Base-by-base conservation (phyloP, 345 rosid genomes). In the Clausena lansium region DNA sequence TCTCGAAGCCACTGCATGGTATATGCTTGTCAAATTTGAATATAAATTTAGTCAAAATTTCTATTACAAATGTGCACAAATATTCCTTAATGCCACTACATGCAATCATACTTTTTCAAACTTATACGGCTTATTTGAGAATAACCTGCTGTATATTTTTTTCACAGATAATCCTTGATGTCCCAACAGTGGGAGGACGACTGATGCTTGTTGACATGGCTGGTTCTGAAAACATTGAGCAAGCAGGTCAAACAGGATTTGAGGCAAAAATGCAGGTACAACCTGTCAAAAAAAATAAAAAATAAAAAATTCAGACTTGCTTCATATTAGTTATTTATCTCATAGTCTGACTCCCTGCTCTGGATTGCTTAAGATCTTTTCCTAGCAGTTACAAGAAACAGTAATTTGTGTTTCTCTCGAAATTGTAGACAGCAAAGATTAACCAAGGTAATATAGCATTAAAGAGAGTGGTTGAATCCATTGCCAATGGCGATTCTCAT, bases 171-270 rank as follows among this genome's bases (percentile, higher is more conserved):
- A 91, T 94, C 66, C 93, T 96, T 58, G 98, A 96, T 87, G 99
- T 94, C 32, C 99, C 99, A 22, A 91, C 98, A 0, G 97, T 96
- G 69, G 99, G 99, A 45, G 99, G 99, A 81, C 85, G 93, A 72
- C 83, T 96, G 73, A 94, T 96, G 99, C 98, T 96, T 60, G 99
- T 96, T 30, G 99, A 96, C 73, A 96, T 96, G 99, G 99, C 99
- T 64, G 99, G 99, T 77, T 96, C 99, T 20, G 99, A 96, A 68
- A 96, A 96, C 79, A 94, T 96, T 39, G 99, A 96, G 76, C 98
- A 92, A 84, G 99, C 99, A 35, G 99, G 99, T 3, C 99, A 96
- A 80, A 84, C 73, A 54, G 96, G 95, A 63, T 90, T 89, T 83
- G 99, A 96, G 84, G 98, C 99, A 30, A 96, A 96, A 85, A 90